Evolutionary conservation across 352 stramenopile genomes (phyloP).

Genomic region (Globisporangium orthogonon): DNA sequence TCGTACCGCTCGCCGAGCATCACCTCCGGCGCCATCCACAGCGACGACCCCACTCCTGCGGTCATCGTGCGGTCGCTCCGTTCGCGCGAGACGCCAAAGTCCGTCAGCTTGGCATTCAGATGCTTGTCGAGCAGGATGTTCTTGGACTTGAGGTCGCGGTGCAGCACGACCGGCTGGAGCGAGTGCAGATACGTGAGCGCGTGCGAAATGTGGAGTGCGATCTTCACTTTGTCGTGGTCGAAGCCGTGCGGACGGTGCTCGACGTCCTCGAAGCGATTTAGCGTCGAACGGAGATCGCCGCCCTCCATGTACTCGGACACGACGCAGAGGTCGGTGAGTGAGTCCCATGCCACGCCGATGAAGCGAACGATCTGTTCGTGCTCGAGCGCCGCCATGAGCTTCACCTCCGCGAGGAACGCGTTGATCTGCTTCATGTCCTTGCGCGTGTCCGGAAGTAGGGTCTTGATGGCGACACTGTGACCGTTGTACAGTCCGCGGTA

Average conservation of each 20-base stretch:
- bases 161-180: constrained; percentile 28
- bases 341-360: constrained; percentile 44
- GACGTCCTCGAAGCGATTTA: constrained; percentile 22
- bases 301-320: constrained; percentile 37
- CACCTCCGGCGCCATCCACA: constrained; percentile 43
- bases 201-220: constrained; percentile 24
- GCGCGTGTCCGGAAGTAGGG: constrained; percentile 21
- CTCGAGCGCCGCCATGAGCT: constrained; percentile 34
- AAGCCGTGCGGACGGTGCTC: constrained; percentile 25
- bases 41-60: constrained; percentile 22
- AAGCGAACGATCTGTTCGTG: constrained; percentile 34
- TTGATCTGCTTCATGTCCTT: constrained; percentile 29
- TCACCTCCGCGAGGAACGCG: constrained; percentile 36
- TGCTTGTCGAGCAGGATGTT: constrained; percentile 34
- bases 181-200: constrained; percentile 40
- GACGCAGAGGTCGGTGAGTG: constrained; percentile 32
- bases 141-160: constrained; percentile 50
- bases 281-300: constrained; percentile 29
- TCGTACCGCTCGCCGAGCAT: constrained; percentile 40
- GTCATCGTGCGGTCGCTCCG: constrained; percentile 28
- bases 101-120: constrained; percentile 28
- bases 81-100: constrained; percentile 29
- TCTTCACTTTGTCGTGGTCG: constrained; percentile 25
- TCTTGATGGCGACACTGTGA: constrained; percentile 43
- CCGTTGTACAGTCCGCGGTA: constrained; percentile 30